Conservation (phyloP, 2,329 filamentous ascomycete species). For the Metarhizium sp. region DNA sequence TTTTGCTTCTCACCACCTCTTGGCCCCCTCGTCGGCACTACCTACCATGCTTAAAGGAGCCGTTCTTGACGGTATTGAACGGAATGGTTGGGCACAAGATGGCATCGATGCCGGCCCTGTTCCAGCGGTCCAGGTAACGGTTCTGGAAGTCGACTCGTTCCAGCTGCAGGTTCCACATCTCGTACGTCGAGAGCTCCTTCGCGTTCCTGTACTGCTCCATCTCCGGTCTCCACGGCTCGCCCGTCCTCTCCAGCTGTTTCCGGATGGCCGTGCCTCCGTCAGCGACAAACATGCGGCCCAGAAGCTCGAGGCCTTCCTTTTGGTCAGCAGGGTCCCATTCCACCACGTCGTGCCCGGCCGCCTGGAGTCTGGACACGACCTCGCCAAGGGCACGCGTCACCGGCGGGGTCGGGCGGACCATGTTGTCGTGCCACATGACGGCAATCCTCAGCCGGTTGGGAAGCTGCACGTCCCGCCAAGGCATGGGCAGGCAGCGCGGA, state of each 20-base stretch:
- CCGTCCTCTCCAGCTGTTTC: conserved; percentile 27
- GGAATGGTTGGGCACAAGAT: conserved; percentile 49
- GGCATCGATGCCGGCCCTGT: conserved; percentile 44
- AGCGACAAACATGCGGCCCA: conserved; percentile 37
- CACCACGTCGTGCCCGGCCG: conserved; percentile 40
- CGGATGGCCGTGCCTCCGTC: conserved; percentile 34
- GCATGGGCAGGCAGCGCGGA: conserved; percentile 47
- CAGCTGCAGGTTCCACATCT: conserved; percentile 38
- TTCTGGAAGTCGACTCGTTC: conserved; percentile 37
- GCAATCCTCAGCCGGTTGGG: conserved; percentile 41
- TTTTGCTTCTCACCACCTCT: too few relatives aligned
- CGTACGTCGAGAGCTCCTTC: conserved; percentile 28
- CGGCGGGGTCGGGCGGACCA: conserved; percentile 58
- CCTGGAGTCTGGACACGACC: conserved; percentile 32
- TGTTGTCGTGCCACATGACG: conserved; percentile 55
- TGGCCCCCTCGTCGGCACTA: neutral
- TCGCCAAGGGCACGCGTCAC: conserved; percentile 45
- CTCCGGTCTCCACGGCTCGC: conserved; percentile 32
- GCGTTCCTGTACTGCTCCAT: conserved; percentile 24
- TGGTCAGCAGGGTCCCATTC: conserved; percentile 40
- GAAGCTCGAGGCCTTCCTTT: conserved; percentile 23
- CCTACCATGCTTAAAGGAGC: conserved; percentile 33
- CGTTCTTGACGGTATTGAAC: conserved; percentile 32
- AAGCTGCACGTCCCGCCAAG: conserved; percentile 35
- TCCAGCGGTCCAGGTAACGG: conserved; percentile 36